These are phyloP conservation scores for Trypanosomatidae sp. DNA, from an alignment of 208 protist species.

Conservation along the genomic window DNA sequence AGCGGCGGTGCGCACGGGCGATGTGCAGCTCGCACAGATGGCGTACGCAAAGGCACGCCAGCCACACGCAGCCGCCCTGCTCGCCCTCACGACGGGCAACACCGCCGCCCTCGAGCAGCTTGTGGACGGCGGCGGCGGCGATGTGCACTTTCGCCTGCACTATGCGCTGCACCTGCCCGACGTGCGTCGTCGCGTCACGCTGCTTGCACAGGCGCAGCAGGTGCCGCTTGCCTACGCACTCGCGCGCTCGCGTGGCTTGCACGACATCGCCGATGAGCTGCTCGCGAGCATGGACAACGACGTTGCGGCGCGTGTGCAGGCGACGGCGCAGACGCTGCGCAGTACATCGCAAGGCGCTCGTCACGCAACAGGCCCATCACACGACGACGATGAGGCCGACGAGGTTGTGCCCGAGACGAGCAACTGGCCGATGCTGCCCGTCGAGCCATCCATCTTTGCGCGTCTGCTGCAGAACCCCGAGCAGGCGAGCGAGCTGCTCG, in stretches of 20 bases:
- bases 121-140: slow-evolving; percentile 74
- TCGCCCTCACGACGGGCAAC: slow-evolving; percentile 96
- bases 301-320: slow-evolving; percentile 4
- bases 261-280: slow-evolving; percentile 41
- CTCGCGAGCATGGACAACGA: neutral
- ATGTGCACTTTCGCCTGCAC: slow-evolving; percentile 88
- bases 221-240: slow-evolving; percentile 22
- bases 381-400: neutral
- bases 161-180: slow-evolving; percentile 92
- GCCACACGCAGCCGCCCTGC: slow-evolving; percentile 87
- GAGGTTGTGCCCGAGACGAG: slow-evolving; percentile 20
- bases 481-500: slow-evolving; percentile 20
- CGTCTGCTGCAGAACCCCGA: slow-evolving; percentile 55
- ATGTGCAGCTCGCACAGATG: slow-evolving; percentile 93
- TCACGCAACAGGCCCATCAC: neutral
- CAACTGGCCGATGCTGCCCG: slow-evolving; percentile 77
- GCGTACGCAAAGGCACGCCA: slow-evolving; percentile 90
- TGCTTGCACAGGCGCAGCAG: slow-evolving; percentile 72
- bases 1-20: slow-evolving; percentile 90
- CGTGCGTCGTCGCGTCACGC: slow-evolving; percentile 61
- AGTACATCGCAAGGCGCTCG: neutral
- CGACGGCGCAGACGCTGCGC: slow-evolving; percentile 5
- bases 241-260: slow-evolving; percentile 75
- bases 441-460: slow-evolving; percentile 64
- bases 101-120: slow-evolving; percentile 89